phyloP scores from a whole-genome alignment of 208 protist genomes.

The Novymonas esmeraldas region DNA sequence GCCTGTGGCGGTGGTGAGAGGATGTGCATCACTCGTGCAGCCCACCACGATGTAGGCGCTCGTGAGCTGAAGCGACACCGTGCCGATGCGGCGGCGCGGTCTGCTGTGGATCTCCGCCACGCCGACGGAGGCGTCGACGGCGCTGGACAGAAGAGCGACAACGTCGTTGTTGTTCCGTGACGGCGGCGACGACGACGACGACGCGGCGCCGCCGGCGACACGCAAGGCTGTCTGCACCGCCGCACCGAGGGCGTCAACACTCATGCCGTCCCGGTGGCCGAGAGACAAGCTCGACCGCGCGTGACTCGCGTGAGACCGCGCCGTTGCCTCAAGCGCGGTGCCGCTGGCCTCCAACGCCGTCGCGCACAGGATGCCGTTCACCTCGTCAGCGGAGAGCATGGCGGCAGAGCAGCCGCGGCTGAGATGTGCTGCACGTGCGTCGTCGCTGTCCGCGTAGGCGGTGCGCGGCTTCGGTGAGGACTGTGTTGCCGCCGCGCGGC shows the following conservation, averaged over 20 bases:
- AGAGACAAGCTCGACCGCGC: too few relatives aligned
- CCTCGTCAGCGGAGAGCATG: constrained; percentile 12
- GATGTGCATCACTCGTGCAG: background rate
- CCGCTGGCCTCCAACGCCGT: background rate
- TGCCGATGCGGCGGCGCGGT: background rate
- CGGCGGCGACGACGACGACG: background rate
- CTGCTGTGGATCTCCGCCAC: background rate
- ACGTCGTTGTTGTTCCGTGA: background rate
- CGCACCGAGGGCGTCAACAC: background rate
- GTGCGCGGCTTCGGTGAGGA: background rate
- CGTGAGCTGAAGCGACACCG: constrained; percentile 23
- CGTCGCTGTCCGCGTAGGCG: background rate
- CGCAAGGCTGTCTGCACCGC: background rate
- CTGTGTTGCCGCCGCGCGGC: too few relatives aligned
- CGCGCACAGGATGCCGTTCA: background rate
- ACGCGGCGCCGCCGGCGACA: background rate
- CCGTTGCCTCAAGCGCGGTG: too few relatives aligned
- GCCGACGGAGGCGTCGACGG: constrained; percentile 5
- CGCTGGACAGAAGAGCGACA: background rate
- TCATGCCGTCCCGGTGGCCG: background rate
- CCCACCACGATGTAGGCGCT: constrained; percentile 23
- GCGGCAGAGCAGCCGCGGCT: constrained; percentile 27
- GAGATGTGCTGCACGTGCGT: constrained; percentile 11
- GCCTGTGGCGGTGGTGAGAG: background rate
- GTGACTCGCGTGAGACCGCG: too few relatives aligned